These are phyloP conservation scores for Colletotrichum scovillei DNA, from an alignment of 2,329 filamentous ascomycete species.

Conservation along the genomic window DNA sequence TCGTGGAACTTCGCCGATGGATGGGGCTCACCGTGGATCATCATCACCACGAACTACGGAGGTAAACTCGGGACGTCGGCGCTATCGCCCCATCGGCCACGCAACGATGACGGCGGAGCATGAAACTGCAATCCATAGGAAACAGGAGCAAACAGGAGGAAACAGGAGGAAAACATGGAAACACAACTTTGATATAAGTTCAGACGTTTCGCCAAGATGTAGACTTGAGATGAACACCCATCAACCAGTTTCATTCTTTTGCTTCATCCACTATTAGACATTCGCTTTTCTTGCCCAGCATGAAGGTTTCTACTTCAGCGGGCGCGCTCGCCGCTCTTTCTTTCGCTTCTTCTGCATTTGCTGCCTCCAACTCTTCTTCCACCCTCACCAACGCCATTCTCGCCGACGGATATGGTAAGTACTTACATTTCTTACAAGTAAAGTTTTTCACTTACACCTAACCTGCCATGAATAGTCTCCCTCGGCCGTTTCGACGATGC, in stretches of 20 bases:
- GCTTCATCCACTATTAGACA: not conserved
- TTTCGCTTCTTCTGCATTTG: constrained; percentile 12
- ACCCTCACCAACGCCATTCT: constrained; percentile 10
- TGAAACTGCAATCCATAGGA: not conserved
- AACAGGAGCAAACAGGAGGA: not conserved
- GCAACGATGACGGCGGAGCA: constrained; percentile 13
- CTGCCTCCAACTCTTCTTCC: constrained; percentile 19
- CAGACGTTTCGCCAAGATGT: constrained; percentile 1
- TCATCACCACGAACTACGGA: constrained; percentile 9
- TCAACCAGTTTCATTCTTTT: not conserved
- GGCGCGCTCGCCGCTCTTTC: constrained; percentile 22
- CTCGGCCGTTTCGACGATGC: constrained; percentile 15
- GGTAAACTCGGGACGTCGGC: constrained; percentile 8
- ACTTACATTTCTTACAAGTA: not conserved
- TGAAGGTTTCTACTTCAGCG: constrained; percentile 16
- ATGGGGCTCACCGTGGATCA: constrained; percentile 14
- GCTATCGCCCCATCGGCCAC: constrained; percentile 20
- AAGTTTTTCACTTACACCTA: not conserved
- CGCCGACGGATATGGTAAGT: constrained; percentile 19
- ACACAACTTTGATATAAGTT: constrained; percentile 5
- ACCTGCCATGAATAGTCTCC: not conserved
- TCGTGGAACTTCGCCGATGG: constrained; percentile 19
- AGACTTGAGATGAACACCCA: constrained; percentile 11
- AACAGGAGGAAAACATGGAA: not conserved
- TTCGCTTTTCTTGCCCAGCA: constrained; percentile 18